These are phyloP conservation scores for Persicaria maculosa DNA, from an alignment of 148 eudicot genomes.

Conservation along the genomic window DNA sequence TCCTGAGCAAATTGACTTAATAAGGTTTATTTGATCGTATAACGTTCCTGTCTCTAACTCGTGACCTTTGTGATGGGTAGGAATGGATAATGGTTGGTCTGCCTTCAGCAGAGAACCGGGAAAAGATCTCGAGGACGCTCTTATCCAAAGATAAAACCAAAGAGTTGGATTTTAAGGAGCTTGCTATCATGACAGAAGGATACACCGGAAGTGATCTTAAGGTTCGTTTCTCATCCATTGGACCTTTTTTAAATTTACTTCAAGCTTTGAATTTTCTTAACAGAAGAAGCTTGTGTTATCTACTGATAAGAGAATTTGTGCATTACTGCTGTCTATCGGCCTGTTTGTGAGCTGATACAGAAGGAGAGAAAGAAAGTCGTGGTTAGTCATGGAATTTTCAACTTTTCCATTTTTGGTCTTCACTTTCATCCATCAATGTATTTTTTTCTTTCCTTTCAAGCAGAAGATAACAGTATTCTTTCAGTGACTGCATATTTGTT, in stretches of 20 bases:
- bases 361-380: slow-evolving; percentile 65
- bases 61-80: slow-evolving; percentile 17
- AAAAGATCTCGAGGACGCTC: slow-evolving; percentile 70
- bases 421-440: not conserved
- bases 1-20: not conserved
- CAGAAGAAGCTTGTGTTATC: not conserved
- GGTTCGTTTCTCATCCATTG: slow-evolving; percentile 28
- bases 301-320: slow-evolving; percentile 56
- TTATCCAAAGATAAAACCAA: slow-evolving; percentile 63
- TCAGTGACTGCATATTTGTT: not conserved
- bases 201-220: slow-evolving; percentile 92
- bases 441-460: no score
- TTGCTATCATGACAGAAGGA: slow-evolving; percentile 86
- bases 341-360: slow-evolving; percentile 81
- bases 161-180: slow-evolving; percentile 62
- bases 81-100: slow-evolving; percentile 71
- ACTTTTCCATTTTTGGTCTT: not conserved
- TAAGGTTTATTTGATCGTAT: no score
- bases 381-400: slow-evolving; percentile 28
- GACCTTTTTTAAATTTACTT: not conserved
- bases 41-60: not conserved
- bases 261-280: no score
- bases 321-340: slow-evolving; percentile 81
- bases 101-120: slow-evolving; percentile 70
- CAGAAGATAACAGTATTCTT: no score